Percentiles rank a stretch among this genome's conserved stretches.
Conservation (phyloP, 2,329 filamentous ascomycete species). For the Endoconidiophora laricicola region DNA sequence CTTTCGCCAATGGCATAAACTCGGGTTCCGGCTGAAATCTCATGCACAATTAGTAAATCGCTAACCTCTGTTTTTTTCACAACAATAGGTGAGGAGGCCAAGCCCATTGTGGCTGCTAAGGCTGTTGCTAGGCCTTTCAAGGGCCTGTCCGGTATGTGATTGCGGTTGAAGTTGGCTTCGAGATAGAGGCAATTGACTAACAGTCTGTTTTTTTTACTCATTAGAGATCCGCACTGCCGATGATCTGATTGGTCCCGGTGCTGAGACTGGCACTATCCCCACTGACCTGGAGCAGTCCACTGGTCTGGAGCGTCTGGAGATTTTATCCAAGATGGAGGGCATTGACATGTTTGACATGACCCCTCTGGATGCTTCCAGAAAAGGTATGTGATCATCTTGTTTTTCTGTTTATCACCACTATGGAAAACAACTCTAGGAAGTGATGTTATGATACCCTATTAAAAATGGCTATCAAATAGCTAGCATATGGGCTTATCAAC, state of each 20-base stretch:
- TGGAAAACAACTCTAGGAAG: not conserved
- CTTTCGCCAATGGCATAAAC: not conserved
- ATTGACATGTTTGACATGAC: conserved; percentile 97
- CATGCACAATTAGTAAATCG: not conserved
- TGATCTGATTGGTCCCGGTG: conserved; percentile 80
- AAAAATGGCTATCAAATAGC: not conserved
- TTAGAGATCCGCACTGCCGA: conserved; percentile 66
- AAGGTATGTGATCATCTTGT: conserved; percentile 36
- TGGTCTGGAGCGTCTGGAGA: conserved; percentile 95
- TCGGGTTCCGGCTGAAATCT: not conserved
- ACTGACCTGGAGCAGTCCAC: conserved; percentile 93
- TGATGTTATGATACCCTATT: not conserved
- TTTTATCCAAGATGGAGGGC: conserved; percentile 98
- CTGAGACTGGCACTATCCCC: conserved; percentile 64
- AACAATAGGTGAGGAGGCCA: conserved; percentile 14
- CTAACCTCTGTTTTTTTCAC: conserved; percentile 1
- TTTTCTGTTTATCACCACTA: too few species aligned
- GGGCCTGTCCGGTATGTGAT: conserved; percentile 29
- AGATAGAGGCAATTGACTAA: not conserved
- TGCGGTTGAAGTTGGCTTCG: conserved; percentile 5
- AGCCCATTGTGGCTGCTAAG: conserved; percentile 15
- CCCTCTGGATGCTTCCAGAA: conserved; percentile 78
- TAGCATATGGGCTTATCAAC: not conserved
- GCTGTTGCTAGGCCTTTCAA: conserved; percentile 30
- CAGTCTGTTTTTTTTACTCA: conserved; percentile 8